A percentile compares a stretch with the other conserved stretches of the same genome.
Evolutionary conservation across 148 eudicot genomes (phyloP).

Genomic region (Diospyros kaki): DNA sequence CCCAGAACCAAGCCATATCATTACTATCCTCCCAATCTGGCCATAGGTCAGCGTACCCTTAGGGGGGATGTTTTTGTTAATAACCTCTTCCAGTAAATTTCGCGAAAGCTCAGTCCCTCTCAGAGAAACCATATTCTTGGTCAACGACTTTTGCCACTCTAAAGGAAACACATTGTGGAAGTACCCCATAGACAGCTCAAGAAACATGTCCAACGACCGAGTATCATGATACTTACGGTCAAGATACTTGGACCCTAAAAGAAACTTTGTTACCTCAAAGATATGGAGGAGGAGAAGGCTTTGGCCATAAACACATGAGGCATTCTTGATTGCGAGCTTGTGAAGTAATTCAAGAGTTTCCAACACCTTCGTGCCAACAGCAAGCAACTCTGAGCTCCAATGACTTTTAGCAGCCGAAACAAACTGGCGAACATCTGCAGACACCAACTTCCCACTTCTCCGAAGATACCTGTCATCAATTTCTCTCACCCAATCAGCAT

Average conservation of each 20-base stretch:
- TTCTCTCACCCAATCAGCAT: conserved; percentile 46
- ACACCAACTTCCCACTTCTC: too few relatives aligned
- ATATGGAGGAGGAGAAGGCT: conserved; percentile 20
- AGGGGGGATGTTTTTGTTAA: conserved; percentile 8
- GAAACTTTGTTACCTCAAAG: conserved; percentile 41
- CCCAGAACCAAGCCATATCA: conserved; percentile 41
- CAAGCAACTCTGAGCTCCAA: too few relatives aligned
- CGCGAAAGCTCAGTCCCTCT: conserved; percentile 12
- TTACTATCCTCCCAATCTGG: conserved; percentile 48
- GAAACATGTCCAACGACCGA: conserved; percentile 19
- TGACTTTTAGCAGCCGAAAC: conserved; percentile 18
- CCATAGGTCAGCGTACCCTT: conserved; percentile 27
- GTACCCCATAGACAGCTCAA: conserved; percentile 16
- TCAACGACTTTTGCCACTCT: too few relatives aligned
- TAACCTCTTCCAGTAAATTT: conserved; percentile 42
- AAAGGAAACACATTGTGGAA: too few relatives aligned
- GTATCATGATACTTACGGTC: background rate
- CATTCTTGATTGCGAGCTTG: conserved; percentile 11
- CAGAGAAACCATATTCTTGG: conserved; percentile 23
- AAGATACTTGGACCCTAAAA: conserved; percentile 26
- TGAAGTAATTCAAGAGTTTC: conserved; percentile 34
- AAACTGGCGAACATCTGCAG: conserved; percentile 22
- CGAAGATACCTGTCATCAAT: too few relatives aligned
- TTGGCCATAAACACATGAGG: conserved; percentile 10
- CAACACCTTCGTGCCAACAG: too few relatives aligned